Base-by-base conservation (phyloP, 306 rosid genomes). In the Inga leiocalycina region DNA sequence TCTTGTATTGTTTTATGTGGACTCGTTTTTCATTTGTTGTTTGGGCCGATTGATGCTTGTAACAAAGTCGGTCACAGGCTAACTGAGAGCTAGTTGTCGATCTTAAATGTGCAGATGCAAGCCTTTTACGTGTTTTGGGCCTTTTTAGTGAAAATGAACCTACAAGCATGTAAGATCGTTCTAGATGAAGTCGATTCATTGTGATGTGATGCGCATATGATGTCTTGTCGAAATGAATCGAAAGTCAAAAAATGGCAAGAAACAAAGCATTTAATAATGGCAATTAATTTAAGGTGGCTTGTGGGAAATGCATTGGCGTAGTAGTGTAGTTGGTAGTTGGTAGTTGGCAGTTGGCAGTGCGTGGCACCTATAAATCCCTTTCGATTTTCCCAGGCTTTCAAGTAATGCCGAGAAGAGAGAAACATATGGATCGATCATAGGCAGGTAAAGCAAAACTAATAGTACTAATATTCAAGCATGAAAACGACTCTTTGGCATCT, bases 401-500 rank as follows among this genome's bases (percentile, higher is more conserved):
- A 57, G 74, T 77, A 70, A 72, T 77, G 72, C 32, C n/a, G 32
- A 71, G 24, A 71, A 82, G 75, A 32, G 65, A 85, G 15, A 76
- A 46, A 34, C 34, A 74, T 39, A 39, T 51, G 16, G 19, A n/a
- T 64, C 16, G 17, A n/a, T 68, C 27, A 8, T 68, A 41, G 69
- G 64, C 71, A 85, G 80, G 88, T 70, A 76, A 81, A 76, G 72
- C 77, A 71, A 85, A 10, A 76, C 62, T 76, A 57, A 35, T 75
- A 1, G 30, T 27, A 70, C 52, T 76, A 57, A 35, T 75, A 17
- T 15, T 76, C 59, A 59, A 24, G 34, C 30, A 57, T 15, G 71
- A 76, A 80, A 80, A 62, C 44, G 76, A 85, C 84, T n/a, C 67
- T 80, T 64, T 80, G 78, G 70, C 83, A 64, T 73, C 80, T 74